These are phyloP conservation scores for Pseudogymnoascus sp. DNA, from an alignment of 2,329 filamentous ascomycete species.

Conservation along the genomic window DNA sequence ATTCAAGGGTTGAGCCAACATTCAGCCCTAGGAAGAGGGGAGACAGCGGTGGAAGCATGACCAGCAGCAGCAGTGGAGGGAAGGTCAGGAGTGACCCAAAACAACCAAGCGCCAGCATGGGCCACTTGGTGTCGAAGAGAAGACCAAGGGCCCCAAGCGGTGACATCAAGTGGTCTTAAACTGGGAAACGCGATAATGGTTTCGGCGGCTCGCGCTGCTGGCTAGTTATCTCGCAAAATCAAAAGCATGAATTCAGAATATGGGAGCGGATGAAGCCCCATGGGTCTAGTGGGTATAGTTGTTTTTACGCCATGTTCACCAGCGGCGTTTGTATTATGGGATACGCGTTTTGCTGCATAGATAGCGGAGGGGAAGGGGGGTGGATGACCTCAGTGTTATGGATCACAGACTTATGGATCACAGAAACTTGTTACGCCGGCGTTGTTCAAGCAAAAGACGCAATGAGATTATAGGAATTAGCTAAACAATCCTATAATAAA, in stretches of 20 bases:
- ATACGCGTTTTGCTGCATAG: not conserved
- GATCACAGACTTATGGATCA: slow-evolving; percentile 6
- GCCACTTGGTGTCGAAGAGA: slow-evolving; percentile 19
- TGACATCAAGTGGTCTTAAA: slow-evolving; percentile 28
- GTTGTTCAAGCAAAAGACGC: slow-evolving; percentile 4
- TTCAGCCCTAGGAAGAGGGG: slow-evolving; percentile 17
- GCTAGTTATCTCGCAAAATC: not conserved
- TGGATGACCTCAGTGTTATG: slow-evolving; percentile 1
- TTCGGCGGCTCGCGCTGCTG: not conserved
- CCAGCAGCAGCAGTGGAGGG: slow-evolving; percentile 11
- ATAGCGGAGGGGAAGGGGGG: not conserved
- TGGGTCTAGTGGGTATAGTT: not conserved
- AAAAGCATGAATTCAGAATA: not conserved
- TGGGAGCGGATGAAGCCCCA: not conserved
- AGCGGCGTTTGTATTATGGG: slow-evolving; percentile 7
- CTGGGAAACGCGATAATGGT: not conserved
- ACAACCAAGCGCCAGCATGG: slow-evolving; percentile 9
- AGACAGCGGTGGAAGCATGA: slow-evolving; percentile 16
- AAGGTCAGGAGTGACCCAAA: slow-evolving; percentile 20
- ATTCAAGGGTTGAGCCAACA: slow-evolving; percentile 16
- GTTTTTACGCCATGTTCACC: slow-evolving; percentile 1
- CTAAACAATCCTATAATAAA: slow-evolving; percentile 1
- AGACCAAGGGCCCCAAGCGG: slow-evolving; percentile 24
- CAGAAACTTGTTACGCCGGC: not conserved
- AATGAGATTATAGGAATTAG: slow-evolving; percentile 6